Base-by-base conservation (phyloP, 2,329 filamentous ascomycete genomes). In the Diaporthe destruens region DNA sequence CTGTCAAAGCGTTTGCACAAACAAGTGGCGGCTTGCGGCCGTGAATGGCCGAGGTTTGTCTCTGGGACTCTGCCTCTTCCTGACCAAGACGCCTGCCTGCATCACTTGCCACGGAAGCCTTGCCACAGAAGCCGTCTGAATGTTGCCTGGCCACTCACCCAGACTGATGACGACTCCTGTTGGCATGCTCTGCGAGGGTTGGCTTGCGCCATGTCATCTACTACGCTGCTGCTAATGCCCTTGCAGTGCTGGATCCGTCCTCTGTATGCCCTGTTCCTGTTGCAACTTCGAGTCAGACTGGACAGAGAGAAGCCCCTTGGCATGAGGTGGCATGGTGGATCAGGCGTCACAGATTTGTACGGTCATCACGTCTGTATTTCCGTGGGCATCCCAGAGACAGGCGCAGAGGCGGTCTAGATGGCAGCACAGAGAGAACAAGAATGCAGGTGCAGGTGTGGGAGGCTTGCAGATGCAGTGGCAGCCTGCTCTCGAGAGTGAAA, bases 1-100 rank as follows among this genome's bases (percentile, higher is more conserved):
- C 53, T 23, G 55, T 70, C 68, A 61, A 70, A 61, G 44, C 68
- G 57, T 44, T 53, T 44, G 55, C 32, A 57, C 29, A 42, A 70
- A 49, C n/a, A 39, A 11, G 67, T 61, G 55, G 55, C 55, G 32
- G 67, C 49, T 49, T 34, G 20, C 6, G 16, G 20, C 42, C 29
- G 29, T 49, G n/a, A 25, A 25, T 56, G 51, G 25, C 54, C 18
- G 23, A 44, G 18, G 42, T 59, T 56, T 56, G 53, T 47, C 53
- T 25, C 12, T 29, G n/a, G 23, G n/a, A 51, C 34, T 59, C 47
- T 6, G 39, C 23, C 67, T 34, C 25, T 34, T 25, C 25, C 23
- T 32, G n/a, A 20, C 42, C 36, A n/a, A 34, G 61, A 66, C 47
- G 61, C 36, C 61, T 66, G 61, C 61, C 61, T 66, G 61, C 47